Conservation (phyloP, 345 rosid species). For the Sonneratia caseolaris region DNA sequence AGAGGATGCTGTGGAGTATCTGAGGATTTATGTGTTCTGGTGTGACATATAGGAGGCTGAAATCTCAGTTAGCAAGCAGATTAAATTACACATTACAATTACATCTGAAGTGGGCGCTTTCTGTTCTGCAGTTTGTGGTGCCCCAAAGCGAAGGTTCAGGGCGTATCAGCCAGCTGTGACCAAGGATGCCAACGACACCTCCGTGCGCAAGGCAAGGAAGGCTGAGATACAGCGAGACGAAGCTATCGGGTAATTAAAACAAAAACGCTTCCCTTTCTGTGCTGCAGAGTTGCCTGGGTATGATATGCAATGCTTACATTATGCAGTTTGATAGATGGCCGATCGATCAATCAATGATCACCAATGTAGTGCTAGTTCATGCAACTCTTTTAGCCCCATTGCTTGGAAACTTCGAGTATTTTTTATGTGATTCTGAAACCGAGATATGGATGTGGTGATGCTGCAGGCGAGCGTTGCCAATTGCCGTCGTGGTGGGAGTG, state of each 20-base stretch:
- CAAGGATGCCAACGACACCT: constrained; percentile 50
- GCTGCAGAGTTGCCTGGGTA: neutral
- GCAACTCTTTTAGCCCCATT: too few species aligned
- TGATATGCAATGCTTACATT: too few species aligned
- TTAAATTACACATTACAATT: too few species aligned
- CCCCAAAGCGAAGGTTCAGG: constrained; percentile 86
- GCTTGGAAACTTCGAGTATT: neutral
- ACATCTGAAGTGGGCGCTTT: neutral
- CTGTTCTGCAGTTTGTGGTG: constrained; percentile 70
- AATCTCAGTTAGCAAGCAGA: neutral
- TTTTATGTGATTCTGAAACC: neutral
- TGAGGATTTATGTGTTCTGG: neutral
- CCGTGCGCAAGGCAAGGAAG: constrained; percentile 66
- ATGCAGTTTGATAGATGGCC: too few species aligned
- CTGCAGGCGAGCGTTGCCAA: constrained; percentile 65
- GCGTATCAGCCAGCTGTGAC: constrained; percentile 48
- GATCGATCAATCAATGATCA: neutral
- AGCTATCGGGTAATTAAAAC: constrained; percentile 46
- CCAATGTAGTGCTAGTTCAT: too few species aligned
- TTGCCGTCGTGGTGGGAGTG: constrained; percentile 57
- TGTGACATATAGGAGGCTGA: neutral
- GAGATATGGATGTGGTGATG: neutral
- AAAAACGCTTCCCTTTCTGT: neutral
- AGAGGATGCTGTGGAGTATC: neutral
- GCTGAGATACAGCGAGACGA: constrained; percentile 61